Evolutionary conservation across 108 stramenopile genomes (phyloP).

Genomic region (Skeletonema marinoi): DNA sequence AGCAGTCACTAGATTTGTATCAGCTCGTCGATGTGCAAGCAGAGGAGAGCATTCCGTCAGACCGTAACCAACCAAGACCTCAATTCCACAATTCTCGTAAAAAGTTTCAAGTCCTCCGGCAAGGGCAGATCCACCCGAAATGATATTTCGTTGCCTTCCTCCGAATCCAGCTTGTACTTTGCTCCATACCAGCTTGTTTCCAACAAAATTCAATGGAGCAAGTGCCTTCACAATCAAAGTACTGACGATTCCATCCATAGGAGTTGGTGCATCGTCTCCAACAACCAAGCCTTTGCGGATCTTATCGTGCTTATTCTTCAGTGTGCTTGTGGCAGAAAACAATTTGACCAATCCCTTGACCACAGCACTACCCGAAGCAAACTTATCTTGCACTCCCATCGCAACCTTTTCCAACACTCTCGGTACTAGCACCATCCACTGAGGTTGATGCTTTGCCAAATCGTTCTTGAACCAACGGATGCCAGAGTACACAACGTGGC

Average conservation of each 20-base stretch:
- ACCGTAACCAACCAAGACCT: conserved; percentile 90
- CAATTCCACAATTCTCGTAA: conserved; percentile 86
- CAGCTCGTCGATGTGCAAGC: conserved; percentile 67
- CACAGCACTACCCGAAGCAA: conserved; percentile 70
- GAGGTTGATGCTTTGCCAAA: conserved; percentile 90
- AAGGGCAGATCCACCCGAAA: conserved; percentile 90
- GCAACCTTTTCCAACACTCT: conserved; percentile 93
- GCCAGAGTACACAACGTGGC: conserved; percentile 88
- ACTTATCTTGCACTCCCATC: conserved; percentile 88
- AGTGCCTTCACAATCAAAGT: conserved; percentile 54
- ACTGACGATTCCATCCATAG: conserved; percentile 52
- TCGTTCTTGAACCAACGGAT: conserved; percentile 92
- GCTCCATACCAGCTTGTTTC: conserved; percentile 90
- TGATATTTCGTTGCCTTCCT: conserved; percentile 80
- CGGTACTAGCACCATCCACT: conserved; percentile 93
- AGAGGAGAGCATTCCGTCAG: conserved; percentile 73
- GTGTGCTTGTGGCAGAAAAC: conserved; percentile 62
- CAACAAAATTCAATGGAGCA: conserved; percentile 78
- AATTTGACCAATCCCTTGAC: conserved; percentile 76
- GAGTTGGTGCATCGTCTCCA: conserved; percentile 58
- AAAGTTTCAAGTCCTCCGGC: conserved; percentile 85
- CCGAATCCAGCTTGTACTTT: conserved; percentile 94
- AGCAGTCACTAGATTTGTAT: conserved; percentile 71
- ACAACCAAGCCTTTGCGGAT: conserved; percentile 77
- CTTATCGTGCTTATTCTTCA: conserved; percentile 64